Base-by-base conservation (phyloP, 306 rosid genomes). In the Cicer chorassanicum region DNA sequence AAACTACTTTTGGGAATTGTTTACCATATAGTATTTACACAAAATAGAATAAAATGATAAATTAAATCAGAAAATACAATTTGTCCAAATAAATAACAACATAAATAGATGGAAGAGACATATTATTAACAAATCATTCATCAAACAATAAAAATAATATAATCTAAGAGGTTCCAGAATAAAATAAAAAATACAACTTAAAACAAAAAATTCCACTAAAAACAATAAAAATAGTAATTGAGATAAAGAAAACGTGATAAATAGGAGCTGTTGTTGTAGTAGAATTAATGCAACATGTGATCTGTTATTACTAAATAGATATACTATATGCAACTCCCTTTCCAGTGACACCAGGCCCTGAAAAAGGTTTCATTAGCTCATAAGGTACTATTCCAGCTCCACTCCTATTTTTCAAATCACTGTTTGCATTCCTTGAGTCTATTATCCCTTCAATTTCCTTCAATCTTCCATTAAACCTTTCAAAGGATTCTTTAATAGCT, bases 301-400 rank as follows among this genome's bases (percentile, higher is more conserved):
- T 18, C 4, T 9, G 2, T 41, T 16, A 42, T 42, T 43, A 41
- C 39, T 66, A 66, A 11, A 82, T 85, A n/a, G 88, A 82, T 39
- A 85, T 36, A 44, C 88, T 85, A 42, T 79, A 82, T 65, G 88
- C 82, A 46, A 85, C 69, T 24, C 88, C 88, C 13, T 78, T 82
- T 18, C 84, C 86, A 16, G 88, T 85, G 7, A 85, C 73, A 13
- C 88, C 88, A 61, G 88, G 84, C 4, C 80, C 82, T 13, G 88
- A 85, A 61, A 79, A 78, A 10, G 88, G 88, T n/a, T 85, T 85
- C 88, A 85, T 59, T 12, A 60, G 56, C 74, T 85, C 88, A 67
- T 85, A 85, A 51, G 88, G 88, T 44, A 82, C 63, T 6, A 85
- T 13, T 6, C 88, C 88, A 66, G 77, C 88, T 18, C 88, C 88